phyloP scores from a whole-genome alignment of 2,329 filamentous ascomycete genomes.

The Pseudogymnoascus sp. region DNA sequence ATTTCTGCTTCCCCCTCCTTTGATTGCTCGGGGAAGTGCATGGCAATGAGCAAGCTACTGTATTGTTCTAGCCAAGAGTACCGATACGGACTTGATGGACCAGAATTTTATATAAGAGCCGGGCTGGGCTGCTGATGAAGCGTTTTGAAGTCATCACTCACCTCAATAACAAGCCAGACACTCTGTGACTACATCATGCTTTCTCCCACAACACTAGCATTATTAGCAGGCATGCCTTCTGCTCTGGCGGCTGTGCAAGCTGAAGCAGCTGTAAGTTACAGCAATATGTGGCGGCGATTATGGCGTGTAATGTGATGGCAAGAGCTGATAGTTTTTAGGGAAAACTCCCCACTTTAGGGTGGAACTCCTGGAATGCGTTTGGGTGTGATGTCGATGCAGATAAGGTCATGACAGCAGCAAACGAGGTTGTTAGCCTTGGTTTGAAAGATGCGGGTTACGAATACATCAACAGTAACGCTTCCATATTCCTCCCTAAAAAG shows the following conservation, averaged over 20 bases:
- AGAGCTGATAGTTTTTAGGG: slow-evolving; percentile 12
- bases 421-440: slow-evolving; percentile 39
- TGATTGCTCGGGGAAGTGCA: neutral
- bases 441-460: slow-evolving; percentile 44
- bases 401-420: slow-evolving; percentile 37
- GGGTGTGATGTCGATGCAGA: slow-evolving; percentile 39
- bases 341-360: slow-evolving; percentile 29
- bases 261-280: neutral
- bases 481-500: neutral
- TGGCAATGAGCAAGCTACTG: neutral
- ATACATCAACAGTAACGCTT: slow-evolving; percentile 40
- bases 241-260: neutral
- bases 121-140: neutral
- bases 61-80: neutral
- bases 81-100: neutral
- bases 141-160: neutral
- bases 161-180: neutral
- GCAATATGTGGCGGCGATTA: neutral
- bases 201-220: neutral
- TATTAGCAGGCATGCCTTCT: neutral
- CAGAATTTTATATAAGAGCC: neutral
- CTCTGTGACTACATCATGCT: neutral
- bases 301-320: neutral
- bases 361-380: slow-evolving; percentile 46
- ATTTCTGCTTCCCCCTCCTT: neutral